Evolutionary conservation across 768 basidiomycete species (phyloP).

Genomic region (Tremella mesenterica): DNA sequence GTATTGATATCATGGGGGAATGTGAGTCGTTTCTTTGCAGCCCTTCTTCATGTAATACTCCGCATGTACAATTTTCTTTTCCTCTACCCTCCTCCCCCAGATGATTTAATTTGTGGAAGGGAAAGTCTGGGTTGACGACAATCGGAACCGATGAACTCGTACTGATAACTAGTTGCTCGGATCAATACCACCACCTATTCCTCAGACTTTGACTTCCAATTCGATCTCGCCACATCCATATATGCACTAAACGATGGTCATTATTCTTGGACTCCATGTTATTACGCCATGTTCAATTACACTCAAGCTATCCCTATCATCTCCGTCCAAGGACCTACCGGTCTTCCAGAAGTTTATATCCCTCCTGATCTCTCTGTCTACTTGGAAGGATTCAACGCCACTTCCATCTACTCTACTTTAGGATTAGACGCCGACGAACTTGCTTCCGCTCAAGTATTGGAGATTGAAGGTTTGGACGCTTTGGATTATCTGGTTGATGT

Average conservation of each 20-base stretch:
- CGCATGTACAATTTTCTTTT: too few relatives aligned
- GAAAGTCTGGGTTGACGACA: too few relatives aligned
- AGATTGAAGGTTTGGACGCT: constrained; percentile 6
- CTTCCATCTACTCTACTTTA: constrained; percentile 1
- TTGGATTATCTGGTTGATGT: constrained; percentile 12
- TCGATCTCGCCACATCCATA: constrained; percentile 11
- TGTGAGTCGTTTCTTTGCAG: constrained; percentile 5
- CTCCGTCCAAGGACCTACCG: constrained; percentile 6
- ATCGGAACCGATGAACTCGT: not conserved
- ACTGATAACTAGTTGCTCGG: constrained; percentile 7
- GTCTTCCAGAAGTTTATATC: constrained; percentile 9
- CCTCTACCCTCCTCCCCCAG: too few relatives aligned
- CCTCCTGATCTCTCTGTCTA: constrained; percentile 12
- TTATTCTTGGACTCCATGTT: constrained; percentile 15
- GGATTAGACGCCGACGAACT: constrained; percentile 5
- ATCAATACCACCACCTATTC: constrained; percentile 12
- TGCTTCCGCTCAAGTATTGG: constrained; percentile 12
- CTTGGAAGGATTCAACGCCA: not conserved
- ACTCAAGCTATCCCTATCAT: constrained; percentile 14
- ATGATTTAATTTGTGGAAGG: too few relatives aligned
- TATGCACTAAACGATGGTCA: constrained; percentile 19
- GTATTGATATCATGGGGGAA: constrained; percentile 3
- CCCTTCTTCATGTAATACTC: not conserved
- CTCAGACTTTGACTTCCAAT: constrained; percentile 20
- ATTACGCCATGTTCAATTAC: constrained; percentile 10